Base-by-base conservation (phyloP, 179 eudicot genomes). In the Heliamphora pulchella region DNA sequence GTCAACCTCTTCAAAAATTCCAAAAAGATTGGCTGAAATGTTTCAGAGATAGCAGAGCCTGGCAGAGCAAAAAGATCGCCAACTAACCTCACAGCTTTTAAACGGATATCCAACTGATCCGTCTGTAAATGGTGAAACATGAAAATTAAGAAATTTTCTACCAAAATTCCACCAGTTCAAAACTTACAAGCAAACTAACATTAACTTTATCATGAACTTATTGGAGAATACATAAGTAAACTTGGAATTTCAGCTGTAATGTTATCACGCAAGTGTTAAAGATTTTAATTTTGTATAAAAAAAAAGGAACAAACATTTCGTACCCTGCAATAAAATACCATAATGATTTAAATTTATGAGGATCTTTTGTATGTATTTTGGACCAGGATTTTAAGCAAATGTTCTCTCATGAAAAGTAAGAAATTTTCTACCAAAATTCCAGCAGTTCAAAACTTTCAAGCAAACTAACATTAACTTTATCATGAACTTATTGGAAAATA, bases 11-110 rank as follows among this genome's bases (percentile, higher is more conserved):
- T 94, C 83, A 94, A 82, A 86, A 96, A 94, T 87, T 96, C 99
- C 51, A 69, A 81, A 89, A 96, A 90, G 73, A 96, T 81, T 58
- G 96, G 92, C 50, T 88, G 88, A 90, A 96, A 96, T 68, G 89
- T 85, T 83, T 89, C 93, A 71, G 91, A 79, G 79, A 94, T 85
- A 80, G 85, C 81, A 83, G 89, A 89, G 46, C 80, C 93, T n/a
- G 98, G 94, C 57, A 91, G 84, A 46, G 99, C 90, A 87, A 96
- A 96, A 59, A 96, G 97, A 71, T 92, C 97, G 31, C 98, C 99
- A 72, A 92, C 93, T 86, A 96, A 83, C 76, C 80, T 86, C 71
- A 94, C 94, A 41, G 98, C 94, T 89, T 89, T 91, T 55, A 94
- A 84, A 76, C 98, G 96, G 78, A 86, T 83, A 75, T 94, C 97